Conservation (phyloP, 2,329 filamentous ascomycete genomes). For the Clathrospora elynae region DNA sequence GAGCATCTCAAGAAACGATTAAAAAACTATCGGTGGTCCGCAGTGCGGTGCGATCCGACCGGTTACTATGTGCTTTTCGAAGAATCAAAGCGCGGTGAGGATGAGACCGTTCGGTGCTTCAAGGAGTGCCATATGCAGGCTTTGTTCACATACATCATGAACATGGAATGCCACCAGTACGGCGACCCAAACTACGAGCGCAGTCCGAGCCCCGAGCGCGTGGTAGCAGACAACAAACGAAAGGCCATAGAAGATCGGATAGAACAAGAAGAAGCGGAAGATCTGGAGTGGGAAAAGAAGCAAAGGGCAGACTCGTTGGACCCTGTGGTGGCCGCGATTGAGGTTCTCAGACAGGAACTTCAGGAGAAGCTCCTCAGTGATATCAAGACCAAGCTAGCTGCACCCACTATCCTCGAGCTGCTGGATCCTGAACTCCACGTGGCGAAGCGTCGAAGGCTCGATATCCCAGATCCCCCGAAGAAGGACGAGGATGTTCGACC, state of each 20-base stretch:
- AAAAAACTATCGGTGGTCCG: constrained; percentile 79
- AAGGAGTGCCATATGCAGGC: constrained; percentile 77
- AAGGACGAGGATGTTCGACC: constrained; percentile 64
- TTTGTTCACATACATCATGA: constrained; percentile 91
- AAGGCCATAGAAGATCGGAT: constrained; percentile 70
- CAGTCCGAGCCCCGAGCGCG: constrained; percentile 58
- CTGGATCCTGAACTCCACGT: constrained; percentile 81
- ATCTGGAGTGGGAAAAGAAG: constrained; percentile 87
- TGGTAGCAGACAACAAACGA: constrained; percentile 56
- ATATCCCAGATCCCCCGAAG: constrained; percentile 69
- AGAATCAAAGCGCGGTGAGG: constrained; percentile 74
- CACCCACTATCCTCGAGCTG: constrained; percentile 77
- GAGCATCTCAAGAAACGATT: constrained; percentile 88
- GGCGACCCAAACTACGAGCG: constrained; percentile 67
- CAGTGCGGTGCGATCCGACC: constrained; percentile 79
- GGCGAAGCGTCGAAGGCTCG: constrained; percentile 78
- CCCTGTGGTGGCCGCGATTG: constrained; percentile 82
- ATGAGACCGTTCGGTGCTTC: constrained; percentile 81
- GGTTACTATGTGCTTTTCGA: constrained; percentile 95
- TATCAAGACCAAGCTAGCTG: constrained; percentile 84
- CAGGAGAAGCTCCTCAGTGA: constrained; percentile 86
- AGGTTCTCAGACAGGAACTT: constrained; percentile 78
- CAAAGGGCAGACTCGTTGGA: constrained; percentile 87
- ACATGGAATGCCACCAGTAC: constrained; percentile 80
- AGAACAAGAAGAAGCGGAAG: constrained; percentile 75